A percentile compares a stretch with the other conserved stretches of the same genome.
phyloP scores from a whole-genome alignment of 192 early-diverging fungal genomes.

The Lobosporangium transversale region DNA sequence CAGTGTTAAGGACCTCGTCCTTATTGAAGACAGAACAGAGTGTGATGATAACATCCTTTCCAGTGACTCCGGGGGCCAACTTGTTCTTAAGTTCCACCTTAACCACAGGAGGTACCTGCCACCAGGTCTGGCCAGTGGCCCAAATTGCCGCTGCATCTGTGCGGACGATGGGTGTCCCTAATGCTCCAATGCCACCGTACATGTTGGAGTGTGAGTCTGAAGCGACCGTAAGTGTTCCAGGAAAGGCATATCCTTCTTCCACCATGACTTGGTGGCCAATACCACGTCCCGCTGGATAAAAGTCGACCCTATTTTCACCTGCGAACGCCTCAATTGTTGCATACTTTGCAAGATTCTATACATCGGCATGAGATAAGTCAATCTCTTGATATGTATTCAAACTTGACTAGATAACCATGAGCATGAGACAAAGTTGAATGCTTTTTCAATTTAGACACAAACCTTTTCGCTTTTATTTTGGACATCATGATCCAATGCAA shows the following conservation, averaged over 20 bases:
- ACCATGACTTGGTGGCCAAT: conserved; percentile 99
- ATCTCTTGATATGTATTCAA: too few species aligned
- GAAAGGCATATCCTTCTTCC: conserved; percentile 97
- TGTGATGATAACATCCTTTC: conserved; percentile 97
- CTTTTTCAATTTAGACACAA: neutral
- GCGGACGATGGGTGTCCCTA: conserved; percentile 97
- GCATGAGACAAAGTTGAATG: neutral
- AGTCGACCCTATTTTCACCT: conserved; percentile 79
- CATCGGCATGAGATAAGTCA: conserved; percentile 15
- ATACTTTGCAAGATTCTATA: conserved; percentile 88
- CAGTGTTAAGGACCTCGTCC: conserved; percentile 96
- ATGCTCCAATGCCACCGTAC: conserved; percentile 96
- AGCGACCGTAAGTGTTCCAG: conserved; percentile 92
- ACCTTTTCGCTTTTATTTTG: conserved; percentile 93
- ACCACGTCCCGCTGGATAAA: conserved; percentile 96
- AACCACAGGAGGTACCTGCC: conserved; percentile 97
- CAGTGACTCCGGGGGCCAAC: conserved; percentile 86
- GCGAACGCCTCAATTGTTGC: conserved; percentile 87
- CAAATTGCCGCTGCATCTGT: conserved; percentile 99
- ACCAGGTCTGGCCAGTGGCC: conserved; percentile 98
- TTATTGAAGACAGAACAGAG: conserved; percentile 92
- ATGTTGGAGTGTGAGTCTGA: conserved; percentile 99
- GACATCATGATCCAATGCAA: conserved; percentile 98
- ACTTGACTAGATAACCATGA: neutral
- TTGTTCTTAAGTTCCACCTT: conserved; percentile 86